These are phyloP conservation scores for Thielaviopsis punctulata DNA, from an alignment of 2,329 filamentous ascomycete species.

Conservation along the genomic window DNA sequence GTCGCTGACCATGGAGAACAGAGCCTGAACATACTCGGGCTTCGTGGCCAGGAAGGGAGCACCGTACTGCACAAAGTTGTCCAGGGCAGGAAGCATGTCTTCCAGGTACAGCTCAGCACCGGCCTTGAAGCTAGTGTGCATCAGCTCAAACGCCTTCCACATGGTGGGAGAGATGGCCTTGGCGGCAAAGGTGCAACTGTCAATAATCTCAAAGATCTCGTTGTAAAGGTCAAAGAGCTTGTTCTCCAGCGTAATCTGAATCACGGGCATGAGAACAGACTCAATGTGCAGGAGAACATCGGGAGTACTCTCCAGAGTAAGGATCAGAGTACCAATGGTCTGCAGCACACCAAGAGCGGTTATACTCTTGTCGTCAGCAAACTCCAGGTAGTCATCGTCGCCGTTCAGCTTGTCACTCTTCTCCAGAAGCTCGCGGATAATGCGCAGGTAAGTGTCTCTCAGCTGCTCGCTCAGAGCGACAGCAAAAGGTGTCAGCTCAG, in stretches of 20 bases:
- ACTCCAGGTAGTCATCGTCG: conserved; percentile 74
- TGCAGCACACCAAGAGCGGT: conserved; percentile 90
- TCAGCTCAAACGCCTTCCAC: conserved; percentile 97
- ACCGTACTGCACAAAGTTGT: conserved; percentile 95
- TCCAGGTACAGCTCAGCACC: conserved; percentile 94
- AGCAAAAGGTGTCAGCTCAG: conserved; percentile 89
- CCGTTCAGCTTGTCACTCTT: conserved; percentile 64
- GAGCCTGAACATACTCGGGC: conserved; percentile 68
- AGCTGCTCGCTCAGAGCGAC: conserved; percentile 92
- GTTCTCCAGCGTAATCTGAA: conserved; percentile 89
- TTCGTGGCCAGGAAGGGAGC: conserved; percentile 65
- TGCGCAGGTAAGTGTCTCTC: conserved; percentile 86
- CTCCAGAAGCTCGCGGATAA: conserved; percentile 79
- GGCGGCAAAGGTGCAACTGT: conserved; percentile 95
- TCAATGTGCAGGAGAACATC: conserved; percentile 91
- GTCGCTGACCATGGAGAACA: conserved; percentile 85
- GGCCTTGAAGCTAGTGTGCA: conserved; percentile 92
- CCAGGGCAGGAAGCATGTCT: conserved; percentile 93
- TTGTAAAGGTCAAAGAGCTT: conserved; percentile 97
- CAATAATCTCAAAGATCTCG: conserved; percentile 96
- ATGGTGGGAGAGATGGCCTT: conserved; percentile 91
- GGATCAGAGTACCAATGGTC: conserved; percentile 91
- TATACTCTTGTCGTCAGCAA: conserved; percentile 95
- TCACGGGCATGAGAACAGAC: conserved; percentile 90
- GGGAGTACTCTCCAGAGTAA: conserved; percentile 91